Conservation (phyloP, 176 grass and related monocot genomes). For the Musa beccarii region DNA sequence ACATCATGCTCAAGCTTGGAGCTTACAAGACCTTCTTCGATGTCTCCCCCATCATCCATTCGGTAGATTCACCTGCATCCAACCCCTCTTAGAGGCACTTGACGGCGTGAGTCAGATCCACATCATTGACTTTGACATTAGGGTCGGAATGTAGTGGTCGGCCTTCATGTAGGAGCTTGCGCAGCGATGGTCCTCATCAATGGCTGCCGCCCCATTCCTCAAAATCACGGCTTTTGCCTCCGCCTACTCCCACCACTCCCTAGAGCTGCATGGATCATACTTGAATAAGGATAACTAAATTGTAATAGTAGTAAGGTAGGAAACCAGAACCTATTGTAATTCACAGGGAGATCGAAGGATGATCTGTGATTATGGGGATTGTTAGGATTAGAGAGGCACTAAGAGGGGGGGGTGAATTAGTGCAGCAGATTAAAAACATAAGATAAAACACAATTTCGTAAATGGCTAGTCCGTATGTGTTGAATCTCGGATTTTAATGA, state of each 20-base stretch:
- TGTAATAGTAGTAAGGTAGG: no score
- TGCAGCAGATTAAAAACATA: no score
- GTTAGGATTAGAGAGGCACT: no score
- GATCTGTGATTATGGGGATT: no score
- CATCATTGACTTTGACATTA: conserved; percentile 44
- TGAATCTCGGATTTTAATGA: no score
- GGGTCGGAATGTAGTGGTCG: conserved; percentile 41
- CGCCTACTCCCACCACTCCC: conserved; percentile 28
- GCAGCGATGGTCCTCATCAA: conserved; percentile 21
- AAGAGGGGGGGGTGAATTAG: no score
- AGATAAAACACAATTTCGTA: no score
- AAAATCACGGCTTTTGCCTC: conserved; percentile 42
- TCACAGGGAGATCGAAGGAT: no score
- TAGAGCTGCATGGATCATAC: conserved; percentile 22
- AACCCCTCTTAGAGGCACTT: conserved; percentile 46
- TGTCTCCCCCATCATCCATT: conserved; percentile 51
- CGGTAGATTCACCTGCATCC: conserved; percentile 41
- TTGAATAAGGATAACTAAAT: no score
- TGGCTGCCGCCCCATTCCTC: background rate
- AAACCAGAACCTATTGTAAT: no score
- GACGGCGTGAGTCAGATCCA: conserved; percentile 26
- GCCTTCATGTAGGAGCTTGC: conserved; percentile 63
- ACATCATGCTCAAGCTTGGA: conserved; percentile 47
- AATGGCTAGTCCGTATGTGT: no score
- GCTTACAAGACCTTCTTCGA: conserved; percentile 52